Conservation (phyloP, 495 filamentous ascomycete species). For the Penicillium salamii region DNA sequence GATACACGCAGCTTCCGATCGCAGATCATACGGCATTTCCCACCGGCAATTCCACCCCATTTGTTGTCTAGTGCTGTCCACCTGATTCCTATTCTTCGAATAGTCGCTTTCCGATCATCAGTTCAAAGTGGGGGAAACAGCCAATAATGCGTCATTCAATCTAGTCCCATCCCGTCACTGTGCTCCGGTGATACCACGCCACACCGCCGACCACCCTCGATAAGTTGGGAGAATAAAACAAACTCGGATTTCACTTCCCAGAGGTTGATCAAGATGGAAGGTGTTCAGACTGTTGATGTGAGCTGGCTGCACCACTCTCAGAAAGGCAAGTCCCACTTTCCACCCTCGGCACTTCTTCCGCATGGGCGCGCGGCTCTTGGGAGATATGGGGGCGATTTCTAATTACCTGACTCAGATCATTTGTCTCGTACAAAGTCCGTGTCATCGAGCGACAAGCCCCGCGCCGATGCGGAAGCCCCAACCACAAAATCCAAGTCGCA, state of each 20-base stretch:
- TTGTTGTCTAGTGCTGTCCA: slow-evolving; percentile 6
- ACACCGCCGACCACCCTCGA: slow-evolving; percentile 15
- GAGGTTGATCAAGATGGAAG: slow-evolving; percentile 49
- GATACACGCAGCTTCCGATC: slow-evolving; percentile 10
- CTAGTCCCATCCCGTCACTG: slow-evolving; percentile 22
- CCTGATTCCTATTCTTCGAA: slow-evolving; percentile 1
- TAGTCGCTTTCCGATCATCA: slow-evolving; percentile 1
- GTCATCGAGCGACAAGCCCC: slow-evolving; percentile 32
- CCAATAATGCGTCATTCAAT: slow-evolving; percentile 29
- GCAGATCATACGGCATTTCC: slow-evolving; percentile 11
- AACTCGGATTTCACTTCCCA: not conserved
- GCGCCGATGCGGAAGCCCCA: slow-evolving; percentile 18
- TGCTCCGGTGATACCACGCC: slow-evolving; percentile 19
- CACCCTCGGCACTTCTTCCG: not conserved
- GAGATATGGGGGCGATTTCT: slow-evolving; percentile 10
- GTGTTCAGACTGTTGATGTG: slow-evolving; percentile 64
- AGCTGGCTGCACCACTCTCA: slow-evolving; percentile 68
- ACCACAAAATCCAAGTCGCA: slow-evolving; percentile 16
- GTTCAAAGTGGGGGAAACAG: slow-evolving; percentile 21
- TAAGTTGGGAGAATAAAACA: not conserved
- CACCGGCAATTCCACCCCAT: not conserved
- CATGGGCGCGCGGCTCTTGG: not conserved
- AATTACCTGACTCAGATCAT: slow-evolving; percentile 23
- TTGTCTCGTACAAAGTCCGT: slow-evolving; percentile 41
- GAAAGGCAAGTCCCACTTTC: slow-evolving; percentile 47